Evolutionary conservation across 2,329 filamentous ascomycete genomes (phyloP).

Genomic region (Thelonectria rubi): DNA sequence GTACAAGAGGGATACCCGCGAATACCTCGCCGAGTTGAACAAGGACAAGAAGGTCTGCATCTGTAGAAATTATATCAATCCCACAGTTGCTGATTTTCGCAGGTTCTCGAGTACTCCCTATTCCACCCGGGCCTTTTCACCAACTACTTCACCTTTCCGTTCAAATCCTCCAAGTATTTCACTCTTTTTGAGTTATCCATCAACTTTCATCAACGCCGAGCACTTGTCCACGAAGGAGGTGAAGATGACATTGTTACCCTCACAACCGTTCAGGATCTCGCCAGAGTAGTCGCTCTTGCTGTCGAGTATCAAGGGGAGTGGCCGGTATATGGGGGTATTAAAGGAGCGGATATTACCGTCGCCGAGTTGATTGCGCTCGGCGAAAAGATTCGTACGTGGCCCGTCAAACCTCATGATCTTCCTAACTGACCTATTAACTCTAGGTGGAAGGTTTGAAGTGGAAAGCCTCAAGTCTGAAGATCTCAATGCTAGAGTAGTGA

Average conservation of each 20-base stretch:
- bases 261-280: slow-evolving; percentile 56
- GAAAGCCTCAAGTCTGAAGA: slow-evolving; percentile 32
- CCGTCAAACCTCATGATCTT: background rate
- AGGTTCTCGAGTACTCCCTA: slow-evolving; percentile 65
- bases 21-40: slow-evolving; percentile 63
- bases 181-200: slow-evolving; percentile 49
- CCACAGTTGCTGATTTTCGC: fast-evolving
- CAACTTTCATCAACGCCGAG: slow-evolving; percentile 53
- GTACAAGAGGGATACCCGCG: slow-evolving; percentile 57
- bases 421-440: background rate
- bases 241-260: slow-evolving; percentile 55
- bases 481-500: slow-evolving; percentile 32
- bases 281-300: slow-evolving; percentile 50
- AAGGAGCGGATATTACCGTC: slow-evolving; percentile 48
- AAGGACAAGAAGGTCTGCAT: slow-evolving; percentile 51
- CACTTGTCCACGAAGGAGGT: slow-evolving; percentile 52
- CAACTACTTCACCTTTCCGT: slow-evolving; percentile 63
- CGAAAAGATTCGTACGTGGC: slow-evolving; percentile 45
- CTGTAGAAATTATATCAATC: background rate
- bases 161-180: slow-evolving; percentile 57
- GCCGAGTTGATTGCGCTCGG: slow-evolving; percentile 52
- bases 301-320: slow-evolving; percentile 56
- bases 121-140: slow-evolving; percentile 65
- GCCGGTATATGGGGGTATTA: slow-evolving; percentile 54
- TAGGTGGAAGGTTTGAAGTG: slow-evolving; percentile 36